phyloP scores from a whole-genome alignment of 2,329 filamentous ascomycete species.

The Fusarium vanettenii region DNA sequence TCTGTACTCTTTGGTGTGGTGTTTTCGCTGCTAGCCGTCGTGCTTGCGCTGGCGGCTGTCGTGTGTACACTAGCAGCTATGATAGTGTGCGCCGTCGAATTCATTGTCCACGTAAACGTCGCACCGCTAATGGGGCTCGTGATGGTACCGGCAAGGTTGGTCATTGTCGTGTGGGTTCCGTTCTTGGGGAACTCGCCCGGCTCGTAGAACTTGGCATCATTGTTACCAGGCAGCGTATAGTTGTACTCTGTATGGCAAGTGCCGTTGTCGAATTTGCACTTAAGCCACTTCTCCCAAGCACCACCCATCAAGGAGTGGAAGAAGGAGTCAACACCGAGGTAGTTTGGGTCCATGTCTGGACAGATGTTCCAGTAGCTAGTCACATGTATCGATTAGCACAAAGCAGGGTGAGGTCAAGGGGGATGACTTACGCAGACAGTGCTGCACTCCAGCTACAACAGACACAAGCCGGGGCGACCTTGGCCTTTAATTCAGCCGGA shows the following conservation, averaged over 20 bases:
- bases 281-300: not conserved
- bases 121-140: not conserved
- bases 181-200: not conserved
- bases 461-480: not conserved
- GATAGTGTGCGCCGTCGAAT: not conserved
- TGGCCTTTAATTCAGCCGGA: not conserved
- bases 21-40: not conserved
- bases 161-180: not conserved
- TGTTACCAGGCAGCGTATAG: not conserved
- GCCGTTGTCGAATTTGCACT: not conserved
- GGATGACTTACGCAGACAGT: not conserved
- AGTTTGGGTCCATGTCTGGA: conserved; percentile 1
- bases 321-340: not conserved
- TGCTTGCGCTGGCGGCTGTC: not conserved
- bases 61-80: not conserved
- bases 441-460: not conserved
- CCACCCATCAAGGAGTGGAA: not conserved
- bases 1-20: not conserved
- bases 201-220: conserved; percentile 1
- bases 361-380: conserved; percentile 7
- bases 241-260: not conserved
- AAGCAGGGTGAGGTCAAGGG: not conserved
- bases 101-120: not conserved
- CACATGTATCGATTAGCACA: not conserved
- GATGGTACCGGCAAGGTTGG: not conserved